Evolutionary conservation across 345 rosid genomes (phyloP).

Genomic region (Eutrema yunnanense): DNA sequence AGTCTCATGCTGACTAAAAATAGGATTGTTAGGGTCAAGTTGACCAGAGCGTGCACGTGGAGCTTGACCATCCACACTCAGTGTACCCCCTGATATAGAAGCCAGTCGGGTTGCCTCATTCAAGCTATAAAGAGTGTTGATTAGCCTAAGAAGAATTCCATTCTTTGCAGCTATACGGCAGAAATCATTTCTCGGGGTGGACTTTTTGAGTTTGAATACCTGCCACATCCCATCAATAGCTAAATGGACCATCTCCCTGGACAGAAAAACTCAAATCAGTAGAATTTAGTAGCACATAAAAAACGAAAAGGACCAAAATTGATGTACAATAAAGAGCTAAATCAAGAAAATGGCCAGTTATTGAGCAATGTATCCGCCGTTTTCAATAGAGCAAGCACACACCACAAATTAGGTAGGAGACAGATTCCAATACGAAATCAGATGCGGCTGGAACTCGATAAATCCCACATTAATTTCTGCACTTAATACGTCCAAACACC

Average conservation of each 20-base stretch:
- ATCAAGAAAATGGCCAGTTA: background rate
- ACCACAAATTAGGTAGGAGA: background rate
- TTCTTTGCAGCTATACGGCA: slow-evolving; percentile 96
- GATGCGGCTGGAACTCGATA: background rate
- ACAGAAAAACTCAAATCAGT: slow-evolving; percentile 33
- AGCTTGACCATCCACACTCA: slow-evolving; percentile 49
- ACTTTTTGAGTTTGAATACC: slow-evolving; percentile 91
- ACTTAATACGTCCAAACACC: slow-evolving; percentile 6
- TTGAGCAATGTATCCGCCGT: background rate
- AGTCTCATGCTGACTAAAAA: slow-evolving; percentile 54
- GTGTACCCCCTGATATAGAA: slow-evolving; percentile 55
- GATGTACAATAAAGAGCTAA: background rate
- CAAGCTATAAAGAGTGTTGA: slow-evolving; percentile 92
- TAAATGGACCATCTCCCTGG: slow-evolving; percentile 99
- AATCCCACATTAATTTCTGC: background rate
- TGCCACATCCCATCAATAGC: slow-evolving; percentile 99
- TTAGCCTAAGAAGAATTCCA: slow-evolving; percentile 77
- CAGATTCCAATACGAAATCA: background rate
- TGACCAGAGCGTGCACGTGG: slow-evolving; percentile 73
- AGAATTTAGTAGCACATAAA: background rate
- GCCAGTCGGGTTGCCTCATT: slow-evolving; percentile 90
- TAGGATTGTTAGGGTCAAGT: slow-evolving; percentile 59
- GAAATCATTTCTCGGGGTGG: slow-evolving; percentile 89
- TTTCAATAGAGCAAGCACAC: background rate
- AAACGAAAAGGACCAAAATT: background rate